Evolutionary conservation across 1,284 basidiomycete genomes (phyloP).

Genomic region (Tetrapyrgos nigripes): DNA sequence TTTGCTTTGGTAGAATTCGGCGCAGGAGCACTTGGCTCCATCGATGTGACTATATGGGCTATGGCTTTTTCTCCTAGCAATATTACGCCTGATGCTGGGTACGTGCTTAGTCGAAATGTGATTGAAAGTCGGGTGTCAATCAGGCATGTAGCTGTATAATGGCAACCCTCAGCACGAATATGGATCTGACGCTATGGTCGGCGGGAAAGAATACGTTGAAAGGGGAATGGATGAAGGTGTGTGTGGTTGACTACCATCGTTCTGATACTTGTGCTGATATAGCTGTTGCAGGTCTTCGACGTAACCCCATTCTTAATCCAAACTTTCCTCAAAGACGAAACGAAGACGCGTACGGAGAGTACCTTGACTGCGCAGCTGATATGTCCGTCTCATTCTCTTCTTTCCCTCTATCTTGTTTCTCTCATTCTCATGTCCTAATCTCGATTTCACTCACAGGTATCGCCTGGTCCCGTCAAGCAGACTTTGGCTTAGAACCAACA

Average conservation of each 20-base stretch:
- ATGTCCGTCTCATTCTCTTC: conserved; percentile 41
- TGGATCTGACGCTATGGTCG: conserved; percentile 63
- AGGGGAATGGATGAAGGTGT: conserved; percentile 63
- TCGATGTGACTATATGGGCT: conserved; percentile 65
- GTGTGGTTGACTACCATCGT: conserved; percentile 11
- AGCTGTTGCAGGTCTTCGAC: conserved; percentile 45
- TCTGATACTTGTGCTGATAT: neutral
- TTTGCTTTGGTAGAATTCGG: conserved; percentile 54
- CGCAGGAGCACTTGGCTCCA: conserved; percentile 67
- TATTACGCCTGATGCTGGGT: conserved; percentile 54
- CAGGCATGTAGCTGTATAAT: conserved; percentile 54
- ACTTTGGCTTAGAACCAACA: conserved; percentile 60
- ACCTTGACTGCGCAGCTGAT: conserved; percentile 49
- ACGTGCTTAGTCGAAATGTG: conserved; percentile 20
- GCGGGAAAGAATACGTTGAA: conserved; percentile 59
- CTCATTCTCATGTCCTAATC: conserved; percentile 1
- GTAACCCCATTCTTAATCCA: conserved; percentile 48
- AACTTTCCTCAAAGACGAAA: conserved; percentile 20
- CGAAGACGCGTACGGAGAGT: conserved; percentile 20
- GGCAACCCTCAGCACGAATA: conserved; percentile 60
- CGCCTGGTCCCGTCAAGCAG: conserved; percentile 66
- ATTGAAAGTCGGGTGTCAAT: no score
- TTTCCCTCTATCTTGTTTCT: no score
- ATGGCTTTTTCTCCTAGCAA: conserved; percentile 69
- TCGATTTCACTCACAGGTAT: conserved; percentile 51